Base-by-base conservation (phyloP, 495 filamentous ascomycete genomes). In the Cladorrhinum samala region DNA sequence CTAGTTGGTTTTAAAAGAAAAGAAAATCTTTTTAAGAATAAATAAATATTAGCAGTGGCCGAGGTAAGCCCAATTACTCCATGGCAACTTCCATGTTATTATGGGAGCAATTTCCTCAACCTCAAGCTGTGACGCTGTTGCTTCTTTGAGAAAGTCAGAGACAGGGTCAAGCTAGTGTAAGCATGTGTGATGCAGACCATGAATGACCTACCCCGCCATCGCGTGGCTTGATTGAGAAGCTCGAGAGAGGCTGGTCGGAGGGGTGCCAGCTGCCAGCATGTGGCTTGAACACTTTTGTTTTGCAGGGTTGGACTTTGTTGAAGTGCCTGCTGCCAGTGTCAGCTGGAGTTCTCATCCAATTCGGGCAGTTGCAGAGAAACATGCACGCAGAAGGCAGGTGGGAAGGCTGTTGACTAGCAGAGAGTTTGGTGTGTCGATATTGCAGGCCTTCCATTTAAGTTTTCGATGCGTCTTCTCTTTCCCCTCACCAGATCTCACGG, bases 401-500 rank as follows among this genome's bases (percentile, higher is more conserved):
- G 24, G 45, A 47, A 47, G 45, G 45, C 24, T 47, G 45, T 47
- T 16, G 20, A 47, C 45, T 36, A 47, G 27, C 27, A 27, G 21
- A 23, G n/a, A 33, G 45, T 8, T 47, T 30, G 45, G 24, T 30
- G 30, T 55, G 45, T 39, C 41, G 24, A 19, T 33, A 11, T 33
- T 33, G 27, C 27, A 33, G 27, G 27, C 11, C 27, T 5, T 33
- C 27, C 27, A 11, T 33, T 33, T 11, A 33, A 33, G 27, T 42
- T 50, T 55, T 54, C 54, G 37, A 65, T 65, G 62, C 59, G 52
- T 51, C 39, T 57, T 24, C 51, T 46, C 9, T 48, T 53, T 60
- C 45, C 45, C 24, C 11, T 30, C 23, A 47, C 9, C 48, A 46
- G 56, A 60, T 60, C 51, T 49, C 52, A 17, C 24, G 33, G 7